Percentiles rank a stretch among this genome's conserved stretches.
Evolutionary conservation across 2,329 filamentous ascomycete species (phyloP).

Genomic region (Aspergillus sp.): DNA sequence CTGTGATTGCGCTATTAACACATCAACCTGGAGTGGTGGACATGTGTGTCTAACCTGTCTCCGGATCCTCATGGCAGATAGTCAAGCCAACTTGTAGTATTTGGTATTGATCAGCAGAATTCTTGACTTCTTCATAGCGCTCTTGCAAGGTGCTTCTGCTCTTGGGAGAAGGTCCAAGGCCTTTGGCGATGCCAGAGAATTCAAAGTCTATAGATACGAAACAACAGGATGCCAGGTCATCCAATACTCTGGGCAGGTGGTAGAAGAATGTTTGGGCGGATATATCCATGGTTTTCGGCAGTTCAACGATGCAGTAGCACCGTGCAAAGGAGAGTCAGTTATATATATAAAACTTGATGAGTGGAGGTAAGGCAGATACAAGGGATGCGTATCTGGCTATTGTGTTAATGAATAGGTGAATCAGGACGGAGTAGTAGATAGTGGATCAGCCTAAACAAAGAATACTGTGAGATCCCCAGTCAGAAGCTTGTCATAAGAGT

Average conservation of each 20-base stretch:
- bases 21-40: not conserved
- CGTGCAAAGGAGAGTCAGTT: not conserved
- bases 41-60: slow-evolving; percentile 44
- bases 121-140: slow-evolving; percentile 62
- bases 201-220: slow-evolving; percentile 69
- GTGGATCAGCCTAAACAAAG: not conserved
- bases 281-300: slow-evolving; percentile 56
- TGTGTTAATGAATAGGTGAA: not conserved
- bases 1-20: slow-evolving; percentile 28
- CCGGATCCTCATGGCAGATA: slow-evolving; percentile 59
- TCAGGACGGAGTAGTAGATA: not conserved
- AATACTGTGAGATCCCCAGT: not conserved
- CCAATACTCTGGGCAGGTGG: slow-evolving; percentile 58
- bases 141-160: slow-evolving; percentile 58
- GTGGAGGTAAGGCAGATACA: not conserved
- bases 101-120: slow-evolving; percentile 63
- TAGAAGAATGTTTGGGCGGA: slow-evolving; percentile 52
- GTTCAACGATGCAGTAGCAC: not conserved
- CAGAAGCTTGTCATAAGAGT: not conserved
- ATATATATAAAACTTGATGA: not conserved
- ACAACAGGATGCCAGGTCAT: slow-evolving; percentile 59
- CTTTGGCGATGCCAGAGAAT: slow-evolving; percentile 62
- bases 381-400: not conserved
- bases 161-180: slow-evolving; percentile 40
- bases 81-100: slow-evolving; percentile 69